A percentile compares a stretch with the other conserved stretches of the same genome.
phyloP scores from a whole-genome alignment of 257 asterid genomes.

The Eustoma russellianum region DNA sequence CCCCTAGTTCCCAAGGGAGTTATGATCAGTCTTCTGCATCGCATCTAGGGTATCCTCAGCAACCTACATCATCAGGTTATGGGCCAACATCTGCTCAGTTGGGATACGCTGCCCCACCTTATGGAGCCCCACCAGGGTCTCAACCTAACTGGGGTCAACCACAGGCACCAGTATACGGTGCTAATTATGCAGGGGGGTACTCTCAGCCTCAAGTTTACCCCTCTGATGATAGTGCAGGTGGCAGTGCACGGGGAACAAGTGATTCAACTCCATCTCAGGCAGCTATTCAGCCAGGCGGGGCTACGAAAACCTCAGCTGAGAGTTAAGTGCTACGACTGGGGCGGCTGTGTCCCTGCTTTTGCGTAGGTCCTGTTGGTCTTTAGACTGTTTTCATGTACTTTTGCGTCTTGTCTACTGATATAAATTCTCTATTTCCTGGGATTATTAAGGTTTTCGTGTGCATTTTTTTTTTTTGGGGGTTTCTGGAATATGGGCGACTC shows the following conservation, averaged over 20 bases:
- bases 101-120: slow-evolving; percentile 31
- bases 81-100: slow-evolving; percentile 30
- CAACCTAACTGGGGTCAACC: slow-evolving; percentile 40
- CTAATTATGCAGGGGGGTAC: slow-evolving; percentile 42
- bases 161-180: slow-evolving; percentile 24
- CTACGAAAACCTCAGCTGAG: slow-evolving; percentile 48
- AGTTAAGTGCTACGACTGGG: slow-evolving; percentile 13
- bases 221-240: slow-evolving; percentile 35
- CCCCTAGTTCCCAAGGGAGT: slow-evolving; percentile 30
- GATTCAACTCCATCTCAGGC: slow-evolving; percentile 40
- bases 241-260: slow-evolving; percentile 19
- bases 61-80: slow-evolving; percentile 29
- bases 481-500: too few relatives aligned
- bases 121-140: slow-evolving; percentile 23
- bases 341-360: too few relatives aligned
- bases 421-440: too few relatives aligned
- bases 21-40: slow-evolving; percentile 15
- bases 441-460: too few relatives aligned
- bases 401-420: too few relatives aligned
- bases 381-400: too few relatives aligned
- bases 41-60: slow-evolving; percentile 23
- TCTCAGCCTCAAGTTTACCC: slow-evolving; percentile 52
- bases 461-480: too few relatives aligned
- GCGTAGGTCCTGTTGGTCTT: too few relatives aligned
- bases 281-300: slow-evolving; percentile 31